Conservation (phyloP, 768 basidiomycete species). For the Suillus fuscotomentosus region DNA sequence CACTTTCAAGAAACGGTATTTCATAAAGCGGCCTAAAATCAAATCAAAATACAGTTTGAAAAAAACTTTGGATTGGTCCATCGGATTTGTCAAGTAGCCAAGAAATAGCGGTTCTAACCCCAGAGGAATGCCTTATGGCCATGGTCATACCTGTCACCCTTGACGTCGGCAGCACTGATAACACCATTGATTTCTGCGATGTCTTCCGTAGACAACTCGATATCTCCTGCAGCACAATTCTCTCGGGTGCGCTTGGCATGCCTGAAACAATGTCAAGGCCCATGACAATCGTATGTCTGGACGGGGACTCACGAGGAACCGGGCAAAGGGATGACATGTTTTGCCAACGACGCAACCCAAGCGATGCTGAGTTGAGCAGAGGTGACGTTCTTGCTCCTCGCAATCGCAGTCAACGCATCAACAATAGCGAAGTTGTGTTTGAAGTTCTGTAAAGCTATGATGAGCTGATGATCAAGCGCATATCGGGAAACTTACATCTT, state of each 20-base stretch:
- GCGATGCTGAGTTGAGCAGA: constrained; percentile 43
- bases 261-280: constrained; percentile 14
- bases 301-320: constrained; percentile 41
- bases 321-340: constrained; percentile 49
- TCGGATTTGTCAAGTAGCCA: neutral
- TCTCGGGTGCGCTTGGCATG: constrained; percentile 41
- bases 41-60: neutral
- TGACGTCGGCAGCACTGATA: constrained; percentile 33
- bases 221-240: constrained; percentile 42
- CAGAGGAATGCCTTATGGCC: constrained; percentile 27
- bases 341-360: constrained; percentile 40
- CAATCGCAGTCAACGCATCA: constrained; percentile 38
- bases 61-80: too few species aligned
- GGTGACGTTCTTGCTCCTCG: constrained; percentile 41
- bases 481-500: constrained; percentile 31
- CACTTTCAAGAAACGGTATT: neutral
- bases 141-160: constrained; percentile 39
- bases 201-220: constrained; percentile 42
- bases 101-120: constrained; percentile 27
- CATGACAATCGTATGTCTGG: neutral
- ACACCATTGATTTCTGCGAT: constrained; percentile 37
- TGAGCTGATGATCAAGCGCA: neutral
- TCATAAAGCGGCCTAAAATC: neutral
- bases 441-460: constrained; percentile 28
- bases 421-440: constrained; percentile 45